Evolutionary conservation across 2,329 filamentous ascomycete species (phyloP), one percentile per base, ranked within the genome.

Genomic region (Alternaria infectoria): DNA sequence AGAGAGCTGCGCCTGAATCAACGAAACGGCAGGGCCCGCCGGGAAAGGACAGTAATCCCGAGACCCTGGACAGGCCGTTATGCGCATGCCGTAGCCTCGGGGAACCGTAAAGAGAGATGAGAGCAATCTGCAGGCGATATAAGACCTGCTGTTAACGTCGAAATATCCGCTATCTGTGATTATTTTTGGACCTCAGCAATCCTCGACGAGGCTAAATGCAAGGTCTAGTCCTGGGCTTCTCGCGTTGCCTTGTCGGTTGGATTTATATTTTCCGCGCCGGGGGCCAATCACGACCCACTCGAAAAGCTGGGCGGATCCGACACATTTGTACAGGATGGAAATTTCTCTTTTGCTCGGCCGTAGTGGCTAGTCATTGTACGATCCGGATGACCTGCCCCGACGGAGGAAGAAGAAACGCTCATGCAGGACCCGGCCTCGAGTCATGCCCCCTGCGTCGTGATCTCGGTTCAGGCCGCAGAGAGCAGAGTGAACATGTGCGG

Each of bases 131-230:
- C 58, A 58, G 56, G 63, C 64, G 66, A 66, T 72, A 72, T 73
- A 72, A 68, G 63, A 76, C 76, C 70, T 76, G 68, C 74, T 76
- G 57, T 72, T 78, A 76, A 77, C 71, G 74, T 74, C 72, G 69
- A 73, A 70, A 75, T 62, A 73, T 67, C 75, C 75, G 75, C 69
- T 72, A 66, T 71, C 70, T 59, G 50, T 54, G 56, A 62, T 62
- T 62, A 75, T 70, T 74, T 76, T 75, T 76, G 77, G 77, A 70
- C 60, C 69, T 61, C 62, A 54, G 44, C 50, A 58, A 55, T 59
- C 62, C 65, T 63, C 54, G 69, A 68, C 66, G 30, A 59, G 74
- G 74, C 72, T 77, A 76, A 74, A 76, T 71, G 64, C 67, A 65
- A 67, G 67, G 64, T 43, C 65, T 47, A 57, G 65, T 36, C 46